A percentile compares a stretch with the other conserved stretches of the same genome.
These are phyloP conservation scores for Nothomitra cinnamomea DNA, from an alignment of 2,329 filamentous ascomycete species.

Conservation along the genomic window DNA sequence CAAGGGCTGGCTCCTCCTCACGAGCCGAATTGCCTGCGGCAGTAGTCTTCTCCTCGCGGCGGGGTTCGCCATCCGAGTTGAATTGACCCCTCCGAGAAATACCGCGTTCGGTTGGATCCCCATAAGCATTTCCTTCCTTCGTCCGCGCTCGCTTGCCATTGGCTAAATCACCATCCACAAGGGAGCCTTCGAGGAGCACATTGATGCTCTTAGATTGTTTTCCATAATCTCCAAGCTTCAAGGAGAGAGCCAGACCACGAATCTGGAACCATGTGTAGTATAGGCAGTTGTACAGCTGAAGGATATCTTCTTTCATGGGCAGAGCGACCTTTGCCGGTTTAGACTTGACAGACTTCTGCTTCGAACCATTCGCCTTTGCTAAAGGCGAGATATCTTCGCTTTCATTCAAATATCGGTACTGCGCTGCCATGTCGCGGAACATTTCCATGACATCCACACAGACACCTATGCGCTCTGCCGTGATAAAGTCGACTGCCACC, in stretches of 20 bases:
- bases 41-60: no score
- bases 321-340: conserved; percentile 1
- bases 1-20: no score
- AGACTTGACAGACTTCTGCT: neutral
- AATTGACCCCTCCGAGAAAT: no score
- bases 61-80: no score
- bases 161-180: neutral
- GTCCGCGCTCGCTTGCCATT: neutral
- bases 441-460: conserved; percentile 13
- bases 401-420: neutral
- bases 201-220: neutral
- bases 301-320: conserved; percentile 15
- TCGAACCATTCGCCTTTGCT: neutral
- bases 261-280: conserved; percentile 10
- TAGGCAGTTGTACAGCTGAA: conserved; percentile 16
- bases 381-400: no score
- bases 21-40: no score
- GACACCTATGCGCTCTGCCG: conserved; percentile 13
- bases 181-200: no score
- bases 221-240: neutral
- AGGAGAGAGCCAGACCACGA: neutral
- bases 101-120: no score
- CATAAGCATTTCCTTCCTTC: no score
- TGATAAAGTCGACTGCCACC: conserved; percentile 17
- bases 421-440: conserved; percentile 10